Percentiles rank a stretch among this genome's conserved stretches.
phyloP scores from a whole-genome alignment of 1,139 yeast species.

The Candida gigantensis region DNA sequence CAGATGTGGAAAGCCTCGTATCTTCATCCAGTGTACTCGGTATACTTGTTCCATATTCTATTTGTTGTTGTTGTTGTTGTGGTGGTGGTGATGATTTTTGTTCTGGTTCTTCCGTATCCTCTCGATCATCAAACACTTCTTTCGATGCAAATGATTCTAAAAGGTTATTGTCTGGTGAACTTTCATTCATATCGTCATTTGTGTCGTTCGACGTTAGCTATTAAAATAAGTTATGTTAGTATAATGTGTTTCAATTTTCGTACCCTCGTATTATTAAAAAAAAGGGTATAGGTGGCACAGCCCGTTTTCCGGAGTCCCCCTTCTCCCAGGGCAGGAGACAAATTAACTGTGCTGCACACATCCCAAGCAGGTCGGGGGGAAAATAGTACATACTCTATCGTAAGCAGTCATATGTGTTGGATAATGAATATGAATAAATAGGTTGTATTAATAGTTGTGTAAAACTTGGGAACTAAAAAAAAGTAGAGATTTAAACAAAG shows the following conservation, averaged over 20 bases:
- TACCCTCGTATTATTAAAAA: neutral
- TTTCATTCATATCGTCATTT: constrained; percentile 1
- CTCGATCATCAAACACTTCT: constrained; percentile 2
- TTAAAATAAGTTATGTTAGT: constrained; percentile 1
- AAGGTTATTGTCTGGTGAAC: neutral
- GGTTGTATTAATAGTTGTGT: too few species aligned
- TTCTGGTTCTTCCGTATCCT: neutral
- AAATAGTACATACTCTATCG: constrained; percentile 5
- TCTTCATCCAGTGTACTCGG: constrained; percentile 2
- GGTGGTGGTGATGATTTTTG: neutral
- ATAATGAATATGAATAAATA: too few species aligned
- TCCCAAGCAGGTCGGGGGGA: too few species aligned
- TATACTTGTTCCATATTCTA: neutral
- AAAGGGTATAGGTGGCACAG: neutral
- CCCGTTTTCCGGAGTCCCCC: too few species aligned
- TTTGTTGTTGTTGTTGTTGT: neutral
- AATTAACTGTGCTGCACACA: neutral
- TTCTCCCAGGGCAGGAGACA: neutral
- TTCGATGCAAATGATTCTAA: constrained; percentile 5
- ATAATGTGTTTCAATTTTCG: neutral
- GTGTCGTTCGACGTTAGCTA: constrained; percentile 3
- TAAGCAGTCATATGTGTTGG: too few species aligned
- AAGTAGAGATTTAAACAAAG: too few species aligned
- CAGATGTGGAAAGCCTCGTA: constrained; percentile 3
- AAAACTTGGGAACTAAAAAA: too few species aligned